Percentiles rank a stretch among this genome's conserved stretches.
phyloP scores from a whole-genome alignment of 2,329 filamentous ascomycete genomes.

The Pestalotiopsis sp. region DNA sequence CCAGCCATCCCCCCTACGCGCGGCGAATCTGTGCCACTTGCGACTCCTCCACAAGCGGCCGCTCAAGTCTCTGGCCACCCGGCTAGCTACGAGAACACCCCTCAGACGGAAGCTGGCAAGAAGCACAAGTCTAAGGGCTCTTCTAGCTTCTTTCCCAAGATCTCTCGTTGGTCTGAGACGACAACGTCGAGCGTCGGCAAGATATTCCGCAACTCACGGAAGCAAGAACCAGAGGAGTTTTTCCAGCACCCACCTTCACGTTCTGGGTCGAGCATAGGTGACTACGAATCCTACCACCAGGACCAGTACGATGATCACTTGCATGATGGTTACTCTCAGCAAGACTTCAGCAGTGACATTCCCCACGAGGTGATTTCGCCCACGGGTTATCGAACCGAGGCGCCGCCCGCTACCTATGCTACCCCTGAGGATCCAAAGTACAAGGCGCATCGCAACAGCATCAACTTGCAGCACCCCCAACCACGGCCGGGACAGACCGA shows the following conservation, averaged over 20 bases:
- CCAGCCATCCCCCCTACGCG: constrained; percentile 56
- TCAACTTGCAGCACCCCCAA: constrained; percentile 79
- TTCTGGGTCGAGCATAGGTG: constrained; percentile 73
- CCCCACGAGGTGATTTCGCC: constrained; percentile 20
- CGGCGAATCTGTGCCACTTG: constrained; percentile 54
- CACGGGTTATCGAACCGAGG: constrained; percentile 33
- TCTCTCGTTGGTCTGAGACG: constrained; percentile 96
- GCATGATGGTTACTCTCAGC: constrained; percentile 56
- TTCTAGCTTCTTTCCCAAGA: constrained; percentile 80
- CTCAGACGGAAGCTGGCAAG: constrained; percentile 71
- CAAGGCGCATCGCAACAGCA: constrained; percentile 76
- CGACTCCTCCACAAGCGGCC: constrained; percentile 57
- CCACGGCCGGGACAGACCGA: constrained; percentile 72
- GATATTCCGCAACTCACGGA: constrained; percentile 62
- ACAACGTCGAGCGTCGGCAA: constrained; percentile 85
- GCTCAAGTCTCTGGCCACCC: constrained; percentile 37
- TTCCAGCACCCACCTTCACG: constrained; percentile 63
- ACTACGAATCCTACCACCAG: constrained; percentile 63
- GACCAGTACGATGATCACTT: constrained; percentile 61
- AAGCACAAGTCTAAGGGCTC: constrained; percentile 89
- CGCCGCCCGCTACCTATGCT: constrained; percentile 54
- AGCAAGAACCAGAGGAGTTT: constrained; percentile 61
- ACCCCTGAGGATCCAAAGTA: constrained; percentile 74
- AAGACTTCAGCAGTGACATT: constrained; percentile 39
- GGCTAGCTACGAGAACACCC: constrained; percentile 79